These are phyloP conservation scores for Monilinia vaccinii-corymbosi DNA, from an alignment of 2,329 filamentous ascomycete species.

Conservation along the genomic window DNA sequence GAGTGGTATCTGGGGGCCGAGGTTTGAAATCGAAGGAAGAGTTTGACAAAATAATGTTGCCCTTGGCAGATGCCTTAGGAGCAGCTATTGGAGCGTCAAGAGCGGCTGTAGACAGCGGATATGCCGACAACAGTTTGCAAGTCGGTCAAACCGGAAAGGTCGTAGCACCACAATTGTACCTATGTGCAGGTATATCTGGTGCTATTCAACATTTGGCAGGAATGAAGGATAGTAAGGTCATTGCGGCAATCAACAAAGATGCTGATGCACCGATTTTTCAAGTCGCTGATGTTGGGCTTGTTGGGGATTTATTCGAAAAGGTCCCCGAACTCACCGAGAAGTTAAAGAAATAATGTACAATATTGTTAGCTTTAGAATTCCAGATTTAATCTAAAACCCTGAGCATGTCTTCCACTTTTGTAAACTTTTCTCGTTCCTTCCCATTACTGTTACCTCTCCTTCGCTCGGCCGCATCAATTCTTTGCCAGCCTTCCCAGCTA, in stretches of 20 bases:
- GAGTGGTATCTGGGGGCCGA: slow-evolving; percentile 86
- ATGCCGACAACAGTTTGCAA: slow-evolving; percentile 96
- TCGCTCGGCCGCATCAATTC: slow-evolving; percentile 72
- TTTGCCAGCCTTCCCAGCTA: slow-evolving; percentile 77
- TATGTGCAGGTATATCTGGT: slow-evolving; percentile 91
- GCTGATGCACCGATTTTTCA: slow-evolving; percentile 96
- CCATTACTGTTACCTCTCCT: slow-evolving; percentile 55
- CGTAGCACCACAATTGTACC: slow-evolving; percentile 88
- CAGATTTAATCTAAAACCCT: slow-evolving; percentile 35
- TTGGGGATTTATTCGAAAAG: slow-evolving; percentile 91
- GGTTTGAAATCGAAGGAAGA: slow-evolving; percentile 97
- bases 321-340: slow-evolving; percentile 96
- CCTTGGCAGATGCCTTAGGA: slow-evolving; percentile 82
- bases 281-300: slow-evolving; percentile 88
- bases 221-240: slow-evolving; percentile 99
- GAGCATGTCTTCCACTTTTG: slow-evolving; percentile 48
- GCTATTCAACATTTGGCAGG: slow-evolving; percentile 97
- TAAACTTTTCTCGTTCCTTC: slow-evolving; percentile 70
- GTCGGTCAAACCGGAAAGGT: slow-evolving; percentile 99
- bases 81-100: slow-evolving; percentile 94
- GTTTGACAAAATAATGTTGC: slow-evolving; percentile 86
- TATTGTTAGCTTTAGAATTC: slow-evolving; percentile 11
- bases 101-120: slow-evolving; percentile 92
- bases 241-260: slow-evolving; percentile 98
- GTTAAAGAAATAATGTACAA: slow-evolving; percentile 47